These are phyloP conservation scores for Arxiozyma bovina DNA, from an alignment of 1,139 yeast genomes.

Conservation along the genomic window DNA sequence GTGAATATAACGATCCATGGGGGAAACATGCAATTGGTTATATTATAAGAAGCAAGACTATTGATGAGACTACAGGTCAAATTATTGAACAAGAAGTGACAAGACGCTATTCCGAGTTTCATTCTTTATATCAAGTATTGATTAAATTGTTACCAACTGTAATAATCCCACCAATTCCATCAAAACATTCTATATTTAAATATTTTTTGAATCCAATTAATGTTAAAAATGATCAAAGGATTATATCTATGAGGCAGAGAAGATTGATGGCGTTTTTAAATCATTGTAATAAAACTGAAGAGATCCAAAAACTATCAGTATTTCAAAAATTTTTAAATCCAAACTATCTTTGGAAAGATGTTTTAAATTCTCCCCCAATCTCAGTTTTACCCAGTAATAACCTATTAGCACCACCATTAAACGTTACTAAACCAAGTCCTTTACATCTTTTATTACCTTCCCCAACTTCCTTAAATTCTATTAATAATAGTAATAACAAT, in stretches of 20 bases:
- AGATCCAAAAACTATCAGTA: conserved; percentile 44
- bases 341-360: conserved; percentile 64
- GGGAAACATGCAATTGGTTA: conserved; percentile 73
- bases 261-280: conserved; percentile 70
- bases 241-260: conserved; percentile 61
- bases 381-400: conserved; percentile 46
- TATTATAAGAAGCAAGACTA: conserved; percentile 50
- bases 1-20: conserved; percentile 33
- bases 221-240: conserved; percentile 44
- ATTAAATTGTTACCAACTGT: conserved; percentile 69
- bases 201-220: conserved; percentile 42
- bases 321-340: conserved; percentile 80
- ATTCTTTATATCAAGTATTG: conserved; percentile 62
- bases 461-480: conserved; percentile 27
- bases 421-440: conserved; percentile 47
- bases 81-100: conserved; percentile 43
- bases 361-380: conserved; percentile 48
- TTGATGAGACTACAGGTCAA: background rate
- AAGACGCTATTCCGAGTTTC: conserved; percentile 88
- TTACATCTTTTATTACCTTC: conserved; percentile 59
- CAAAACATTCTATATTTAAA: conserved; percentile 58
- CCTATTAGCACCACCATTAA: conserved; percentile 47
- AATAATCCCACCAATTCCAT: conserved; percentile 93
- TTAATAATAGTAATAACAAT: conserved; percentile 10
- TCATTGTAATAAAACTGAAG: conserved; percentile 55